Evolutionary conservation across 2,329 filamentous ascomycete species (phyloP).

Genomic region (Grosmannia serpens): DNA sequence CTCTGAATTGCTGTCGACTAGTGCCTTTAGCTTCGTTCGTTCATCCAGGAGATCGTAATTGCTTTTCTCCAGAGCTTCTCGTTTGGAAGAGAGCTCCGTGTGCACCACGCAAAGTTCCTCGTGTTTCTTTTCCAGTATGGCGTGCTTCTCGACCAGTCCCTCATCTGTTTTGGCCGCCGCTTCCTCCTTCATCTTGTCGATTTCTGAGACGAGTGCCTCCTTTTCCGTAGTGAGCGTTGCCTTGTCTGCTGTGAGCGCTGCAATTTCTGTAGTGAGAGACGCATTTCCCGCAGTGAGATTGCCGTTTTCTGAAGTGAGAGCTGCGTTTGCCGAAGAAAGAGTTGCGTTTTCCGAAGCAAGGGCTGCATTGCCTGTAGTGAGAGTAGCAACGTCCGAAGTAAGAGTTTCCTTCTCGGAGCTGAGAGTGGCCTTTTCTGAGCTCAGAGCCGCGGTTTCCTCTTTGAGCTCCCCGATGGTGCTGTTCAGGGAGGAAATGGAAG

Average conservation of each 20-base stretch:
- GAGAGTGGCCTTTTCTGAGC: background rate
- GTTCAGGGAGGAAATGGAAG: background rate
- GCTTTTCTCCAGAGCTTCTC: background rate
- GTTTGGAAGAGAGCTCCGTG: background rate
- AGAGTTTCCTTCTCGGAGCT: background rate
- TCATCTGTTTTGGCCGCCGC: background rate
- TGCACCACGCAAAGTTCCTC: background rate
- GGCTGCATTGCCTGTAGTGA: background rate
- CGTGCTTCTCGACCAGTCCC: background rate
- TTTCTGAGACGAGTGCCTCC: background rate
- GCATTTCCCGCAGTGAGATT: background rate
- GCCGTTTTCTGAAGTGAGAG: background rate
- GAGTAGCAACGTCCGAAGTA: background rate
- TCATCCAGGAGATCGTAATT: background rate
- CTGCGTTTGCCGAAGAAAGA: background rate
- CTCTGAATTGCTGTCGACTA: background rate
- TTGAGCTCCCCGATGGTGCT: slow-evolving; percentile 1
- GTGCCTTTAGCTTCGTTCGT: background rate
- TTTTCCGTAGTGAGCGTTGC: background rate
- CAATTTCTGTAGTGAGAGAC: background rate
- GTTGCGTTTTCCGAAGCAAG: background rate
- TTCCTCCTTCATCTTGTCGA: background rate
- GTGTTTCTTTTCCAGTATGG: background rate
- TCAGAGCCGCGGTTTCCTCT: background rate
- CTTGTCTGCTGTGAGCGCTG: background rate